Conservation (phyloP, 306 rosid genomes). For the Cucurbita maxima region DNA sequence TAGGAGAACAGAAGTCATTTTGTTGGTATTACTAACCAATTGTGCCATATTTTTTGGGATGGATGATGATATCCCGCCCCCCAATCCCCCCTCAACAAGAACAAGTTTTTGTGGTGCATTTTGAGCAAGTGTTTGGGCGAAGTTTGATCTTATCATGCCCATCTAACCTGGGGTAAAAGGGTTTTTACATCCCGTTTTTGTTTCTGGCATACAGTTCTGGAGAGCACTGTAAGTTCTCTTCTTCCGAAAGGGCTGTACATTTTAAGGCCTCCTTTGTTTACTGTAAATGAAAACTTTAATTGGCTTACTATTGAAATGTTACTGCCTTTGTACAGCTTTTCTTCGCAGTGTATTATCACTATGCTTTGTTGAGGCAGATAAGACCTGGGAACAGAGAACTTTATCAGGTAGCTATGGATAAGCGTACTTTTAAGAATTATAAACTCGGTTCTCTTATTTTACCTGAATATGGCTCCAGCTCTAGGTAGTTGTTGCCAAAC, state of each 20-base stretch:
- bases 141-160: not conserved
- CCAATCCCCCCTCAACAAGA: not conserved
- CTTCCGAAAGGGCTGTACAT: constrained; percentile 16
- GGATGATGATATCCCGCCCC: not conserved
- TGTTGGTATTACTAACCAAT: constrained; percentile 1
- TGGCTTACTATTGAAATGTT: constrained; percentile 6
- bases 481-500: not conserved
- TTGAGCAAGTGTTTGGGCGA: not conserved
- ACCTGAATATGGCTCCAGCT: not conserved
- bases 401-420: not conserved
- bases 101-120: not conserved
- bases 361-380: not conserved
- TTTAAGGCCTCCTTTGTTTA: constrained; percentile 21
- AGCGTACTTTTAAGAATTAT: not conserved
- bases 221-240: not conserved
- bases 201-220: constrained; percentile 1
- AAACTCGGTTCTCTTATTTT: not conserved
- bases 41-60: constrained; percentile 5
- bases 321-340: not conserved
- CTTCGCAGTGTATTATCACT: not conserved
- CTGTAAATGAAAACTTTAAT: constrained; percentile 19
- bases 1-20: not conserved
- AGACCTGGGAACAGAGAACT: not conserved
- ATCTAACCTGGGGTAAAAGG: not conserved
- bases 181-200: constrained; percentile 6